phyloP scores from a whole-genome alignment of 768 basidiomycete genomes.

The Boletales sp. region DNA sequence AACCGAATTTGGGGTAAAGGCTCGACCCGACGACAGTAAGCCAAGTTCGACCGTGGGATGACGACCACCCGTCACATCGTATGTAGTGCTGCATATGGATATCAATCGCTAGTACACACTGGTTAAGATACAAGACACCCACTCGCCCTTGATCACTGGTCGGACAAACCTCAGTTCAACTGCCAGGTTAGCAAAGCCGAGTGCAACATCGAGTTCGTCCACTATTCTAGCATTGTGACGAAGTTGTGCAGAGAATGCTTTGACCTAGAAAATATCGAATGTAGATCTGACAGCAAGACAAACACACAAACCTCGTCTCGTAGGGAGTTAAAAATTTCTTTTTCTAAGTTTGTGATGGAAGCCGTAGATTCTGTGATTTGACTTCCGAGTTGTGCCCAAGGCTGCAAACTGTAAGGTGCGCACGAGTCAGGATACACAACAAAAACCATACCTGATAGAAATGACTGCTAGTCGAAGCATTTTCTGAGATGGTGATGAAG shows the following conservation, averaged over 20 bases:
- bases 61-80: constrained; percentile 73
- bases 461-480: constrained; percentile 61
- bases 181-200: constrained; percentile 81
- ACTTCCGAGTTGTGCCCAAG: constrained; percentile 74
- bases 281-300: neutral
- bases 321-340: constrained; percentile 66
- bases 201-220: constrained; percentile 83
- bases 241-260: constrained; percentile 49
- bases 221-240: constrained; percentile 72
- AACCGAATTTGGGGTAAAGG: constrained; percentile 84
- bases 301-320: constrained; percentile 53
- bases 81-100: constrained; percentile 41
- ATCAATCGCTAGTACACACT: neutral
- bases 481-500: constrained; percentile 62
- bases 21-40: constrained; percentile 65
- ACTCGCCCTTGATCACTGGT: constrained; percentile 72
- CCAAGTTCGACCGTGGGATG: constrained; percentile 94
- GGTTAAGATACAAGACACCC: constrained; percentile 19
- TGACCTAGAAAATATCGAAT: constrained; percentile 48
- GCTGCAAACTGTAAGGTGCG: constrained; percentile 36
- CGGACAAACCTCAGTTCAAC: constrained; percentile 71
- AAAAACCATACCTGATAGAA: constrained; percentile 52
- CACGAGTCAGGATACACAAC: neutral
- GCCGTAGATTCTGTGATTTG: constrained; percentile 55
- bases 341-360: constrained; percentile 58